Conservation (phyloP, 768 basidiomycete genomes). For the Boletus eberwhitei region DNA sequence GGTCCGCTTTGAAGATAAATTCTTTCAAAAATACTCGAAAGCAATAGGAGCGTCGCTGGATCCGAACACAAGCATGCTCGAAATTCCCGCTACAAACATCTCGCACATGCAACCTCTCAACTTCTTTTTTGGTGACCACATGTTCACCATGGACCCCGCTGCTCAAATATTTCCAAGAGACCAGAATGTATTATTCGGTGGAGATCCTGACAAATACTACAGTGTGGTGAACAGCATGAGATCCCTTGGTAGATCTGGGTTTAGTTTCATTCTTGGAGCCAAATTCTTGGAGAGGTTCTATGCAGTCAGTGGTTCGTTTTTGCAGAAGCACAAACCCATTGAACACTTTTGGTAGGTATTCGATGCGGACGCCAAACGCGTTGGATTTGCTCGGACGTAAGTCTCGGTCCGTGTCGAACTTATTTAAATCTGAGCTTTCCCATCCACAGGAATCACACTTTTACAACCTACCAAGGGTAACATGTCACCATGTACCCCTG, state of each 20-base stretch:
- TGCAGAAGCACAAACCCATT: not conserved
- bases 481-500: not conserved
- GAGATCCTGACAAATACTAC: conserved; percentile 7
- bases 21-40: conserved; percentile 13
- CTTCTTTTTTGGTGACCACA: conserved; percentile 7
- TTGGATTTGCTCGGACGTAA: conserved; percentile 25
- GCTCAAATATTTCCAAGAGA: conserved; percentile 18
- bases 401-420: not conserved
- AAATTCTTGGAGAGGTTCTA: not conserved
- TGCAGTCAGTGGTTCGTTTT: conserved; percentile 1
- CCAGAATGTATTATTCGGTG: conserved; percentile 16
- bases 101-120: conserved; percentile 13
- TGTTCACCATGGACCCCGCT: conserved; percentile 18
- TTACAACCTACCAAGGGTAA: conserved; percentile 2
- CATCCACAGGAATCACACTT: conserved; percentile 20
- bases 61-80: not conserved
- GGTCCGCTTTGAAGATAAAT: conserved; percentile 22
- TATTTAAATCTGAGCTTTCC: not conserved
- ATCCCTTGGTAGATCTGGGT: not conserved
- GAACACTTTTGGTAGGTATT: conserved; percentile 13
- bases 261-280: not conserved
- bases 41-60: conserved; percentile 14
- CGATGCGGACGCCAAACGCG: conserved; percentile 14
- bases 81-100: conserved; percentile 15
- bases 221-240: conserved; percentile 1